Evolutionary conservation across 768 basidiomycete species (phyloP), one percentile per base, ranked within the genome.

Genomic region (Calocera cornea): DNA sequence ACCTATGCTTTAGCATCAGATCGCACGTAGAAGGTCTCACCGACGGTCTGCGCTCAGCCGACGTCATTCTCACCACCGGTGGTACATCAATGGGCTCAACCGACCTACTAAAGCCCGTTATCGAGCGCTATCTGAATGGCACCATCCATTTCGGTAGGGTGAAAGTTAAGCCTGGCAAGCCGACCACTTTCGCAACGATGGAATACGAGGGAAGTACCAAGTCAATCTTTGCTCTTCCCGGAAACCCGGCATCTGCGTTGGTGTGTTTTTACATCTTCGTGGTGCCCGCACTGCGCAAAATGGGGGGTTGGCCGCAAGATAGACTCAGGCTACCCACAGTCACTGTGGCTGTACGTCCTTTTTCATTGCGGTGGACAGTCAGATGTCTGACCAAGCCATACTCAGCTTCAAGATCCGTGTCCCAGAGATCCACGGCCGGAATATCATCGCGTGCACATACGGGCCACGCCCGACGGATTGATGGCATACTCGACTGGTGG

Each of bases 81-180:
- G 92, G 92, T 2, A 93, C 92, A 2, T 92, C 90, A 1, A 95
- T 95, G 92, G 92, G 92, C 0, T 83, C 92, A 1, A 86, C 85
- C 0, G 92, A 95, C 75, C 80, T 95, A 24, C 77, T 95, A 41
- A 94, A 95, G 75, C 92, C 92, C 1, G 84, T 93, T 67, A 87
- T 95, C 67, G 92, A 95, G 76, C 84, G 86, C 17, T 81, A 87
- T 47, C 82, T 94, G 66, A 75, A 79, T 19, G 92, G 92, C 0
- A 87, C 81, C 7, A 81, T 93, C 2, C 91, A 94, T 72, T 94
- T 95, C 73, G 92, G 92, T 1, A 82, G 92, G 8, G 89, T 94
- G 64, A 84, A 84, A 27, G 83, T 92, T 72, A 91, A 90, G 72
- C 82, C 82, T 3, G 92, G 91, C 7, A 94, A 94, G 73, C 92